Evolutionary conservation across 1,284 basidiomycete species (phyloP), one percentile per base, ranked within the genome.

Genomic region (Ceratobasidium sp.): DNA sequence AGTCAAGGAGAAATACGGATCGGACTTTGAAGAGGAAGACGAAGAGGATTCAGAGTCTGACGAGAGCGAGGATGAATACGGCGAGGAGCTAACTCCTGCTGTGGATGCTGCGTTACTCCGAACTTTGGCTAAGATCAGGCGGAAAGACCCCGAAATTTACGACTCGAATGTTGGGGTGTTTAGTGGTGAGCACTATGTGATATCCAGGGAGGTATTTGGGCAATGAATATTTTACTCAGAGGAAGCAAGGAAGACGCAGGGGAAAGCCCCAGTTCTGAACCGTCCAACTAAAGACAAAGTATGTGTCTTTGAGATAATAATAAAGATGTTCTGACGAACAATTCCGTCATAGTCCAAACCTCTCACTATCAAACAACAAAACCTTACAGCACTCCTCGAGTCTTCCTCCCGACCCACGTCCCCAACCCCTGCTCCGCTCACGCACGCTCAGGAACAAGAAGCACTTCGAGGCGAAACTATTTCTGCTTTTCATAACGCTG

Each of bases 21-120:
- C 93, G 0, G 93, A 95, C 82, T 81, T 84, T 49, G 89, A 90
- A 23, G 87, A 87, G 28, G 85, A 85, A 33, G 77, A 64, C 13
- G 86, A 88, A 39, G 83, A 83, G 10, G 94, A 95, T 82, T 93
- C 92, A 0, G 93, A 95, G 82, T 90, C 90, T 46, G 93, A 92
- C 67, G 94, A 95, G 83, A 92, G 91, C 0, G 97, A 99, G 83
- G 97, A 99, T 83, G 96, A 97, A 83, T 95, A 98, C 79, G 98
- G 97, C 15, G 96, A 96, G 81, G 95, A 99, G 85, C 90, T 99
- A 77, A 99, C 97, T 0, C 96, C 97, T 1, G 93, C 94, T 0
- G 90, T 99, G 64, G 97, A 99, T 84, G 98, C 94, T 61, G 98
- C 98, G 23, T 98, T 99, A 82, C 88, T 99, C 58, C 90, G 96